A percentile compares a stretch with the other conserved stretches of the same genome.
Conservation (phyloP, 345 rosid genomes). For the Euphorbia peplus region DNA sequence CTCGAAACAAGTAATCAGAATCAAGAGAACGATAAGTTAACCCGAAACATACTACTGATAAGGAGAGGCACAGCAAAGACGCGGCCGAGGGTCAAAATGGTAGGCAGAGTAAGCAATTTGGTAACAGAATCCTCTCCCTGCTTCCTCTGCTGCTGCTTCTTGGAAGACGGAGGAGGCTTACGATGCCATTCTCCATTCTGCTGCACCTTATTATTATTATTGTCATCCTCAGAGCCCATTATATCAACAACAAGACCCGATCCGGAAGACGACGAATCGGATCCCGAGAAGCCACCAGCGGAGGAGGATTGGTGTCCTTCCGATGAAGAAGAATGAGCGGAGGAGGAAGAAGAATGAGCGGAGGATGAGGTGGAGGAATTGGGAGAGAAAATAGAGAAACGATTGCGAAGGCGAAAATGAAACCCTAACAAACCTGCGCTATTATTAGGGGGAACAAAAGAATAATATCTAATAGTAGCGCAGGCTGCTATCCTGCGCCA, state of each 20-base stretch:
- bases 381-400: background rate
- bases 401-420: conserved; percentile 2
- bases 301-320: background rate
- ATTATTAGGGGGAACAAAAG: background rate
- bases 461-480: background rate
- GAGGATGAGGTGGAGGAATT: background rate
- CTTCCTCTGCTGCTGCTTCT: too few relatives aligned
- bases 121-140: conserved; percentile 35
- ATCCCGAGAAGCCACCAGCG: conserved; percentile 12
- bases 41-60: conserved; percentile 50
- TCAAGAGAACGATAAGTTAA: background rate
- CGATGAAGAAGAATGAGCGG: background rate
- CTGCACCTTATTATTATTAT: conserved; percentile 34
- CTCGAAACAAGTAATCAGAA: background rate
- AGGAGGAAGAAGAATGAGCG: background rate
- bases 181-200: conserved; percentile 27
- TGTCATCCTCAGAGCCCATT: conserved; percentile 60
- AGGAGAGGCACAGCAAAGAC: conserved; percentile 92
- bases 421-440: conserved; percentile 15
- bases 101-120: conserved; percentile 83
- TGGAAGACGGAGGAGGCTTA: conserved; percentile 24
- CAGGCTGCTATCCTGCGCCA: conserved; percentile 24
- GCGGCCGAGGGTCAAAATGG: conserved; percentile 89
- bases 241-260: conserved; percentile 33
- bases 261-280: conserved; percentile 16